Conservation (phyloP, 768 basidiomycete genomes). For the Clathrus columnatus region DNA sequence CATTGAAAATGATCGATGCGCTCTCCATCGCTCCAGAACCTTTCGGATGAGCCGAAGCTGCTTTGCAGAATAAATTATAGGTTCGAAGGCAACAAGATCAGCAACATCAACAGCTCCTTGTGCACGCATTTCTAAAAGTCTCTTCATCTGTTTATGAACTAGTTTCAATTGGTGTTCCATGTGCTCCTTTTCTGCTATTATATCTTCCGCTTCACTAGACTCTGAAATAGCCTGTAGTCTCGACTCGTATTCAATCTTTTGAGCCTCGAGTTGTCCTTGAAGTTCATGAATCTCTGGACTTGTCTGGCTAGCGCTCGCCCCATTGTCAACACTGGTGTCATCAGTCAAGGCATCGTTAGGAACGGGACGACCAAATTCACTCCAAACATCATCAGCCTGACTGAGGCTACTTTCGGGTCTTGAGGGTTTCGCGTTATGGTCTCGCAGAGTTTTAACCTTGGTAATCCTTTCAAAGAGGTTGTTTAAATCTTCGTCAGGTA, state of each 20-base stretch:
- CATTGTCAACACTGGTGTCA: conserved; percentile 75
- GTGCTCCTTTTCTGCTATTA: conserved; percentile 86
- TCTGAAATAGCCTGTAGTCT: conserved; percentile 44
- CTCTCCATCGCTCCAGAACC: conserved; percentile 79
- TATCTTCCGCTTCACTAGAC: conserved; percentile 67
- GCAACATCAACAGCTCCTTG: conserved; percentile 60
- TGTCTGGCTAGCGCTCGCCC: conserved; percentile 37
- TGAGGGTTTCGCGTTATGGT: conserved; percentile 60
- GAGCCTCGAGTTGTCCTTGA: conserved; percentile 56
- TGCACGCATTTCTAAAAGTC: conserved; percentile 65
- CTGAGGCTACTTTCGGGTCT: conserved; percentile 86
- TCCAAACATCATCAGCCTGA: conserved; percentile 83
- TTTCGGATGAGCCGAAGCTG: conserved; percentile 78
- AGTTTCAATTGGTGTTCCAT: conserved; percentile 83
- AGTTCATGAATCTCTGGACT: conserved; percentile 70
- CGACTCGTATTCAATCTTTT: conserved; percentile 44
- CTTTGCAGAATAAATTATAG: conserved; percentile 71
- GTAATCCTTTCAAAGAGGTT: conserved; percentile 92
- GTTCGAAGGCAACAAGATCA: conserved; percentile 59
- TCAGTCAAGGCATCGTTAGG: conserved; percentile 76
- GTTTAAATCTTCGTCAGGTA: conserved; percentile 92
- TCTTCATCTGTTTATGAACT: conserved; percentile 75
- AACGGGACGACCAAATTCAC: conserved; percentile 74
- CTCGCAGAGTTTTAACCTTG: conserved; percentile 81
- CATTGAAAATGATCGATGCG: conserved; percentile 82